These are phyloP conservation scores for Teratosphaeria gauchensis DNA, from an alignment of 2,329 filamentous ascomycete genomes.

Conservation along the genomic window DNA sequence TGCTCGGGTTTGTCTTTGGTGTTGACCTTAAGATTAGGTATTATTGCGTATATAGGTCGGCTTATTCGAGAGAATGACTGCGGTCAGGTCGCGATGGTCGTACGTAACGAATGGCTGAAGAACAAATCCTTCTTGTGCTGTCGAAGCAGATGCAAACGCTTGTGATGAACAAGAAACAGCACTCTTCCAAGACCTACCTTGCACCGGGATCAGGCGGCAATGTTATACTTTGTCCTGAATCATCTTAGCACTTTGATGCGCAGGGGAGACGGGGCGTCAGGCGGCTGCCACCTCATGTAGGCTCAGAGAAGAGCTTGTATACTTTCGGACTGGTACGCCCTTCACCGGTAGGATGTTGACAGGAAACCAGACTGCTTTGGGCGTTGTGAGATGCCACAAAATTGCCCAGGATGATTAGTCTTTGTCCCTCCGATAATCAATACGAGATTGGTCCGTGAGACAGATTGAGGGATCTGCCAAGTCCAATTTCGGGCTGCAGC, in stretches of 20 bases:
- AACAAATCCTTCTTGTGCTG: conserved; percentile 9
- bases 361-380: background rate
- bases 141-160: conserved; percentile 5
- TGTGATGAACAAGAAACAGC: conserved; percentile 7
- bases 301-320: background rate
- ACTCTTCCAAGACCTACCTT: background rate
- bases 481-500: background rate
- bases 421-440: background rate
- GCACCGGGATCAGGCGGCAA: background rate
- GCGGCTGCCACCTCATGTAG: background rate
- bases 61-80: conserved; percentile 21
- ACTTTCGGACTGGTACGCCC: background rate
- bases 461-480: background rate
- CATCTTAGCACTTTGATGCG: background rate
- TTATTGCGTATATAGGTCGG: background rate
- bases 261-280: background rate
- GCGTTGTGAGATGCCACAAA: background rate
- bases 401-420: background rate
- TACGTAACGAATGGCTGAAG: conserved; percentile 21
- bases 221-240: background rate
- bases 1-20: conserved; percentile 11
- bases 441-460: background rate
- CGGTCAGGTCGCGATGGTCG: conserved; percentile 3
- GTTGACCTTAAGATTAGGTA: background rate
- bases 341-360: background rate